A percentile compares a stretch with the other conserved stretches of the same genome.
These are phyloP conservation scores for Xylaria sp. DNA, from an alignment of 2,329 filamentous ascomycete species.

Conservation along the genomic window DNA sequence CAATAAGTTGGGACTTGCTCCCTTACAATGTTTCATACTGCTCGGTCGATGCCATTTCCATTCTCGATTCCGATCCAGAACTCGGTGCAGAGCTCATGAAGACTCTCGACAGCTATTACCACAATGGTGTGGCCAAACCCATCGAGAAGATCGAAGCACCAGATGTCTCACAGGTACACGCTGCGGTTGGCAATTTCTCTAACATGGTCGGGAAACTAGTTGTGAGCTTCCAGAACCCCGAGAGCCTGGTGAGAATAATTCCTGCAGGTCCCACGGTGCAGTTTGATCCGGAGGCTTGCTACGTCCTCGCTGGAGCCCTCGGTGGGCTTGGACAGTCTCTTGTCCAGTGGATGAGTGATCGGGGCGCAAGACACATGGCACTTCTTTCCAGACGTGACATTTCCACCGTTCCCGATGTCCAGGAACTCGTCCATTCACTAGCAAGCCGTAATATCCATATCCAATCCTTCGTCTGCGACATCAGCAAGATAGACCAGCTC, in stretches of 20 bases:
- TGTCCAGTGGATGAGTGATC: conserved; percentile 22
- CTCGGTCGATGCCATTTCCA: conserved; percentile 8
- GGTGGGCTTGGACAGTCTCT: conserved; percentile 19
- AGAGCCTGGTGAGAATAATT: conserved; percentile 7
- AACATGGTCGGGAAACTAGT: conserved; percentile 27
- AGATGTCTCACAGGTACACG: not conserved
- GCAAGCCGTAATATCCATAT: not conserved
- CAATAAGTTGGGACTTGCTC: not conserved
- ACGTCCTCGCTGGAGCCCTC: conserved; percentile 23
- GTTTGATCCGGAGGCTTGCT: conserved; percentile 22
- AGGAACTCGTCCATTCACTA: not conserved
- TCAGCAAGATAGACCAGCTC: not conserved
- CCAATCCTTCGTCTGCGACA: not conserved
- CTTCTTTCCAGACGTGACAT: conserved; percentile 22
- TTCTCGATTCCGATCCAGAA: conserved; percentile 8
- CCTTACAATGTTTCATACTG: conserved; percentile 7
- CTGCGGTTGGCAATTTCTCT: not conserved
- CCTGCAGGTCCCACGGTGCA: not conserved
- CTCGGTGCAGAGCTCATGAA: conserved; percentile 9
- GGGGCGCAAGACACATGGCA: conserved; percentile 22
- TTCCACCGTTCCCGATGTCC: conserved; percentile 1
- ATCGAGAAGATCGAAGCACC: not conserved
- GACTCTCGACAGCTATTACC: conserved; percentile 6
- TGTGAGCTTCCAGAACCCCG: conserved; percentile 13
- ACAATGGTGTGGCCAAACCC: not conserved